Percentiles rank a stretch among this genome's conserved stretches.
These are phyloP conservation scores for Tetrapyrgos nigripes DNA, from an alignment of 1,284 basidiomycete genomes.

Conservation along the genomic window DNA sequence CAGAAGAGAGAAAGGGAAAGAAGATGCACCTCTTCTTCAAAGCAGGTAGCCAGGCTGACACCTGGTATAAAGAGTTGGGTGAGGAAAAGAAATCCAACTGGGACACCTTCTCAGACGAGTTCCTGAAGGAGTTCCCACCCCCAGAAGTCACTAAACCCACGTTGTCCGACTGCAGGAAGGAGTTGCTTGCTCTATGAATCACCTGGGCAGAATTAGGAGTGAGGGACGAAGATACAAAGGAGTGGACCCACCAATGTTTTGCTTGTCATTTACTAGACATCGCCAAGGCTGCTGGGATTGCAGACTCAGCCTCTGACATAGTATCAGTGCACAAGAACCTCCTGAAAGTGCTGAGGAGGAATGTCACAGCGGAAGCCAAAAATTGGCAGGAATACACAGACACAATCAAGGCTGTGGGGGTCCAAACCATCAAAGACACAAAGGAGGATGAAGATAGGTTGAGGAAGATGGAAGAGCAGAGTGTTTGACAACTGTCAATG, in stretches of 20 bases:
- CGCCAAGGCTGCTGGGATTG: not conserved
- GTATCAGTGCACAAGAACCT: not conserved
- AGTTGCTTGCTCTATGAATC: not conserved
- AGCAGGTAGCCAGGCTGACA: not conserved
- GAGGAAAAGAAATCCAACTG: not conserved
- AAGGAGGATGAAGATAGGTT: not conserved
- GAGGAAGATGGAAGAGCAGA: not conserved
- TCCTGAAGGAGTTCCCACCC: not conserved
- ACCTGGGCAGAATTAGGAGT: not conserved
- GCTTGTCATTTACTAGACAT: not conserved
- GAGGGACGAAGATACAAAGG: not conserved
- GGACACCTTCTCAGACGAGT: not conserved
- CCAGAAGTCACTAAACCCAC: not conserved
- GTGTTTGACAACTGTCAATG: no score
- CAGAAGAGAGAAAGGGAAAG: not conserved
- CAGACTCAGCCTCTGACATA: not conserved
- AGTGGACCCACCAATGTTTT: slow-evolving; percentile 2
- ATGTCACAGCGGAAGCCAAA: not conserved
- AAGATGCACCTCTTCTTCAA: no score
- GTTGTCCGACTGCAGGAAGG: not conserved
- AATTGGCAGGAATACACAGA: slow-evolving; percentile 1
- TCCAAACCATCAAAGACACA: not conserved
- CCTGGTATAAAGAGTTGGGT: not conserved
- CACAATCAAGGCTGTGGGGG: not conserved
- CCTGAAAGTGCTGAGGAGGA: not conserved